These are phyloP conservation scores for Posidonia oceanica DNA, from an alignment of 116 monocot species.

Conservation along the genomic window DNA sequence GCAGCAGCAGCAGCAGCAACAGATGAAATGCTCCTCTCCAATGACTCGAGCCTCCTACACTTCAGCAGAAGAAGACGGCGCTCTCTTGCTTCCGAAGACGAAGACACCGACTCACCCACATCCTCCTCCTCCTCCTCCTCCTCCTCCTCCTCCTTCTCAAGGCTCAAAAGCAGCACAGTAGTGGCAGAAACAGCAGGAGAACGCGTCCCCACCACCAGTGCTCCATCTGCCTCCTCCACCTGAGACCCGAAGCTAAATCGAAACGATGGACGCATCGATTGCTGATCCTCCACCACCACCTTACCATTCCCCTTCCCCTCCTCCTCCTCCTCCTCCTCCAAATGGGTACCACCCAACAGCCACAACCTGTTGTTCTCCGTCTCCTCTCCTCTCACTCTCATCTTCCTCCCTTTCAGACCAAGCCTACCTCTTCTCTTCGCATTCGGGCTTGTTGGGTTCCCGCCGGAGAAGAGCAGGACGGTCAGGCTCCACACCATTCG, in stretches of 20 bases:
- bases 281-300: not conserved
- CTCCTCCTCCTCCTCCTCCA: not conserved
- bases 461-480: constrained; percentile 3
- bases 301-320: not conserved
- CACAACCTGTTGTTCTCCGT: constrained; percentile 5
- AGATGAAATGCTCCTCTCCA: constrained; percentile 11
- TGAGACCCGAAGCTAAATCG: constrained; percentile 12
- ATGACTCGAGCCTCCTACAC: constrained; percentile 11
- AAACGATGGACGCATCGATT: constrained; percentile 4
- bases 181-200: not conserved
- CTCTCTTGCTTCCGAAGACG: constrained; percentile 6
- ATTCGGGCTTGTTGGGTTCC: not conserved
- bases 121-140: constrained; percentile 4
- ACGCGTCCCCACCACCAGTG: not conserved
- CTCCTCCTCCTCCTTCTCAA: constrained; percentile 7
- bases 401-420: not conserved
- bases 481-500: constrained; percentile 2
- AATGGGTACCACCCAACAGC: constrained; percentile 3
- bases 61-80: constrained; percentile 1
- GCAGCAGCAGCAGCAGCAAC: not conserved
- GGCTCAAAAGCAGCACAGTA: constrained; percentile 7
- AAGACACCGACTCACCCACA: not conserved
- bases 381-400: not conserved
- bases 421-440: not conserved
- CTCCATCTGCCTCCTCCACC: not conserved